Conservation (phyloP, 2,329 filamentous ascomycete genomes). For the Juglanconis sp. region DNA sequence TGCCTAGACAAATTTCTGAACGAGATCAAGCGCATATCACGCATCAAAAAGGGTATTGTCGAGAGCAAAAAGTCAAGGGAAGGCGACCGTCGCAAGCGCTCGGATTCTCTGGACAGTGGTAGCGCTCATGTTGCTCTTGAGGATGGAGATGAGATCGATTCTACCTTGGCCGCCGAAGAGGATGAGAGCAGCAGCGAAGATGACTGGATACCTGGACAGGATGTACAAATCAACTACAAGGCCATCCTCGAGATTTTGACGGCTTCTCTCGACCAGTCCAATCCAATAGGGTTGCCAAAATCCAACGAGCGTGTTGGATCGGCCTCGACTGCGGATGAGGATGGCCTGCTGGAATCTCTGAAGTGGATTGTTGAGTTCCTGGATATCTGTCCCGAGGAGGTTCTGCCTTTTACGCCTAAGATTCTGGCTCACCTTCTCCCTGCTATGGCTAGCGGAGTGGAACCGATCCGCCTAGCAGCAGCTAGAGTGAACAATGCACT, state of each 20-base stretch:
- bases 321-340: slow-evolving; percentile 62
- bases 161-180: slow-evolving; percentile 55
- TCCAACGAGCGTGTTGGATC: slow-evolving; percentile 7
- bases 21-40: slow-evolving; percentile 92
- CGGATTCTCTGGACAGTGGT: slow-evolving; percentile 65
- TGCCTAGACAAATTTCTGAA: slow-evolving; percentile 85
- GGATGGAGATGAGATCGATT: slow-evolving; percentile 58
- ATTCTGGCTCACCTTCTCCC: slow-evolving; percentile 89
- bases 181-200: slow-evolving; percentile 69
- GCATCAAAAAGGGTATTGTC: slow-evolving; percentile 85
- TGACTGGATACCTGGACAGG: slow-evolving; percentile 96
- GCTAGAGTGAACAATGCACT: slow-evolving; percentile 85
- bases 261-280: slow-evolving; percentile 66
- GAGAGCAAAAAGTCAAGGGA: slow-evolving; percentile 74
- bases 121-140: slow-evolving; percentile 58
- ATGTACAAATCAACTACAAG: slow-evolving; percentile 90
- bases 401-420: slow-evolving; percentile 89
- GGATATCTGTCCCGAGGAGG: slow-evolving; percentile 95
- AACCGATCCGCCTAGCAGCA: slow-evolving; percentile 84
- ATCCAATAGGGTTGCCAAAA: slow-evolving; percentile 1
- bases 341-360: slow-evolving; percentile 84
- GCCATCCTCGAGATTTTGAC: slow-evolving; percentile 91
- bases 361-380: slow-evolving; percentile 96
- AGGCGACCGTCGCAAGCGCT: slow-evolving; percentile 66
- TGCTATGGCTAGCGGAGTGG: slow-evolving; percentile 87